Evolutionary conservation across 495 filamentous ascomycete species (phyloP).

Genomic region (Tuber borchii): DNA sequence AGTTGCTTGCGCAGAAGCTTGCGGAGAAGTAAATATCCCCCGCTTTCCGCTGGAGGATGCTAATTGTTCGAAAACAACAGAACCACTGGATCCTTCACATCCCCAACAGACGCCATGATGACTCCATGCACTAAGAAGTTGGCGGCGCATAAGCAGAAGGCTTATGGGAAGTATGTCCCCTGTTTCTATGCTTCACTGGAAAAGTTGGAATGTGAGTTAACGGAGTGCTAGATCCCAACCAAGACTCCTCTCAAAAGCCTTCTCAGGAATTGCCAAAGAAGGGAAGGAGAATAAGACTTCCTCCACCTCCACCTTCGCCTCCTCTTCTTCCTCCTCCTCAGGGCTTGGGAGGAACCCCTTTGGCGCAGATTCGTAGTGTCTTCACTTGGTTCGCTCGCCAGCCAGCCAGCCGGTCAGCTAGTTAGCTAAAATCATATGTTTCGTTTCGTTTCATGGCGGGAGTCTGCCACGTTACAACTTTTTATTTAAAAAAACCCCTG

Average conservation of each 20-base stretch:
- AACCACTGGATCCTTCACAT: conserved; percentile 53
- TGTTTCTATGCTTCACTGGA: background rate
- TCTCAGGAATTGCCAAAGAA: conserved; percentile 15
- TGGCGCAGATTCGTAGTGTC: conserved; percentile 12
- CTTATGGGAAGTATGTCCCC: conserved; percentile 48
- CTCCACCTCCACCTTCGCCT: background rate
- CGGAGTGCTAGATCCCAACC: conserved; percentile 15
- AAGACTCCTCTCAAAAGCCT: conserved; percentile 31
- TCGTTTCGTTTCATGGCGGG: background rate
- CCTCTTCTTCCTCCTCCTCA: conserved; percentile 2
- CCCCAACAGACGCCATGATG: conserved; percentile 66
- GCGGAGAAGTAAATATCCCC: conserved; percentile 28
- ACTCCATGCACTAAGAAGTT: conserved; percentile 67
- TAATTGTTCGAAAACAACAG: conserved; percentile 17
- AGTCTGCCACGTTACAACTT: conserved; percentile 8
- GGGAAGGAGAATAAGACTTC: conserved; percentile 26
- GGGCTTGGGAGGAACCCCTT: conserved; percentile 23
- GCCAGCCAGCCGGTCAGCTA: background rate
- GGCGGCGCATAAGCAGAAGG: conserved; percentile 62
- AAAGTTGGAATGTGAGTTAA: conserved; percentile 10
- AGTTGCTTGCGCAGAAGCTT: conserved; percentile 40
- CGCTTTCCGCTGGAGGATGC: background rate
- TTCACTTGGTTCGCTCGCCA: background rate
- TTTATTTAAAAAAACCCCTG: background rate
- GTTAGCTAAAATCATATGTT: background rate